Evolutionary conservation across 768 basidiomycete species (phyloP).

Genomic region (Roridomyces roridus): DNA sequence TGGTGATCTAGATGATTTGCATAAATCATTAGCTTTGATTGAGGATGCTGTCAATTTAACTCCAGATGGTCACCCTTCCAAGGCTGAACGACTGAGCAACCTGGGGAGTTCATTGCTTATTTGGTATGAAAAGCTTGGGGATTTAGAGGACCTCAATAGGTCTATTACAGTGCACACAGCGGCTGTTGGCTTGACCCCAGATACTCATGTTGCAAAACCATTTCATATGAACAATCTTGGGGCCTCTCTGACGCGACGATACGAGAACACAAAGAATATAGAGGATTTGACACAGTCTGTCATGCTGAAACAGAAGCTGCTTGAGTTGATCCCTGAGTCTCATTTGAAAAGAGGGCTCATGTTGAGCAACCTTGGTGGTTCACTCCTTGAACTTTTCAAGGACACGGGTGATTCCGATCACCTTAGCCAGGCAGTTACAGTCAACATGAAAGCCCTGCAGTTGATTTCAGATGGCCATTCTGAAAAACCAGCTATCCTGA

Average conservation of each 20-base stretch:
- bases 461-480: slow-evolving; percentile 26
- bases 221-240: slow-evolving; percentile 13
- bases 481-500: slow-evolving; percentile 6
- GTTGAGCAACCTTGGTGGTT: no score
- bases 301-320: no score
- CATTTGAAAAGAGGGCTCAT: no score
- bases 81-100: slow-evolving; percentile 6
- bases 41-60: slow-evolving; percentile 22
- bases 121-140: slow-evolving; percentile 25
- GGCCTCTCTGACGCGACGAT: slow-evolving; percentile 20
- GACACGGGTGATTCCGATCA: slow-evolving; percentile 28
- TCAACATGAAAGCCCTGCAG: slow-evolving; percentile 22
- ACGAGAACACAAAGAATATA: no score
- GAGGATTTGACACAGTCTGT: no score
- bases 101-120: slow-evolving; percentile 17
- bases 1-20: slow-evolving; percentile 27
- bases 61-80: slow-evolving; percentile 21
- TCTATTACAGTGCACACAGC: slow-evolving; percentile 18
- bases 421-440: slow-evolving; percentile 32
- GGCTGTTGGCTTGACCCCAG: slow-evolving; percentile 24
- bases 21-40: slow-evolving; percentile 21
- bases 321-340: no score
- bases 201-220: slow-evolving; percentile 22
- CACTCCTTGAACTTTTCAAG: slow-evolving; percentile 27
- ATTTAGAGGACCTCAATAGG: slow-evolving; percentile 27